A percentile compares a stretch with the other conserved stretches of the same genome.
phyloP scores from a whole-genome alignment of 2,329 filamentous ascomycete genomes.

The Myriosclerotinia curreyana region DNA sequence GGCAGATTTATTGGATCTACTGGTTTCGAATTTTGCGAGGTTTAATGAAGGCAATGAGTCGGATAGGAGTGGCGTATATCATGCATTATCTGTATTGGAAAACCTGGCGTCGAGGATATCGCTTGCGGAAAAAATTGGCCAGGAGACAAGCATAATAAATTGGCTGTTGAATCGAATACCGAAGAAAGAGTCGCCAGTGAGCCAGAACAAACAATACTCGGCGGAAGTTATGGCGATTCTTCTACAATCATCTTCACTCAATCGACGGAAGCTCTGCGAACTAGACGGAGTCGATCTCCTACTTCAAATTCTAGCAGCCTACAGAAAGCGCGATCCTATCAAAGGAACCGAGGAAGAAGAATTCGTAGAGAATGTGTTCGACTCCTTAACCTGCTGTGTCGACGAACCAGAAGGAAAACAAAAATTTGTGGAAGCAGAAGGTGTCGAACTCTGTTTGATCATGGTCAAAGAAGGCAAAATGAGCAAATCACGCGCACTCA shows the following conservation, averaged over 20 bases:
- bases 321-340: constrained; percentile 80
- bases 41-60: constrained; percentile 72
- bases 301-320: constrained; percentile 78
- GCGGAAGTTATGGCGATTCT: constrained; percentile 90
- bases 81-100: constrained; percentile 78
- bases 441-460: constrained; percentile 84
- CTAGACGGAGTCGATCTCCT: constrained; percentile 74
- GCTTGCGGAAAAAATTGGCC: constrained; percentile 69
- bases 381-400: constrained; percentile 75
- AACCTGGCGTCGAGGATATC: constrained; percentile 72
- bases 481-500: constrained; percentile 72
- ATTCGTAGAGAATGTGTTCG: constrained; percentile 91
- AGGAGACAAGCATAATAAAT: constrained; percentile 63
- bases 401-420: constrained; percentile 72
- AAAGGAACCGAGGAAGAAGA: constrained; percentile 90
- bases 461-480: constrained; percentile 88
- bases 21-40: constrained; percentile 74
- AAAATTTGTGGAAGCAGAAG: constrained; percentile 85
- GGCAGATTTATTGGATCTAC: constrained; percentile 68
- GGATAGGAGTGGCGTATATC: constrained; percentile 83
- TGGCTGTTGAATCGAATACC: constrained; percentile 79
- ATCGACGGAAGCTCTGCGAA: constrained; percentile 59
- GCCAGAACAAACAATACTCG: constrained; percentile 93
- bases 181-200: constrained; percentile 62
- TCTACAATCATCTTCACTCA: constrained; percentile 68